Evolutionary conservation across 139 green algal genomes (phyloP).

Genomic region (Auxenochlorella pyrenoidosa): DNA sequence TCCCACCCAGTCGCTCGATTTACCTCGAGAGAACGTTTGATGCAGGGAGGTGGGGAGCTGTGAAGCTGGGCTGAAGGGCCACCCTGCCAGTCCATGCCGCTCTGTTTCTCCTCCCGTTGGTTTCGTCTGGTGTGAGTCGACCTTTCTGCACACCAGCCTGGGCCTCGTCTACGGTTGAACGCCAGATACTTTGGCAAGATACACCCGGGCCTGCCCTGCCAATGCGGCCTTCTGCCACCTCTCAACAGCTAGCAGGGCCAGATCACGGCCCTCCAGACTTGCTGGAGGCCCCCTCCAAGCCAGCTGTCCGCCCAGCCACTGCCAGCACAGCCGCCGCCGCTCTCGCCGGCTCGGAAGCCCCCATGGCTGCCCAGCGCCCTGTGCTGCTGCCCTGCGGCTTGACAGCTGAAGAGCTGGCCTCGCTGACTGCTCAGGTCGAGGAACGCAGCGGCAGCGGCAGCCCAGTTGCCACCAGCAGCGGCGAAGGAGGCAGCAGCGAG

Average conservation of each 20-base stretch:
- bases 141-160: too few relatives aligned
- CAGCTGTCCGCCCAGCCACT: not conserved
- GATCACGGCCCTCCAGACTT: not conserved
- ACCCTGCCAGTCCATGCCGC: too few relatives aligned
- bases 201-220: not conserved
- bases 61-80: too few relatives aligned
- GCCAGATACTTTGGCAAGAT: too few relatives aligned
- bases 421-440: not conserved
- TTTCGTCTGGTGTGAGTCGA: too few relatives aligned
- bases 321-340: not conserved
- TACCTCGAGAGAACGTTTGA: too few relatives aligned
- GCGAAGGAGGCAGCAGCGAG: not conserved
- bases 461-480: not conserved
- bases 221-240: not conserved
- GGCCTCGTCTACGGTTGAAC: too few relatives aligned
- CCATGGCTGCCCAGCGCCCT: not conserved
- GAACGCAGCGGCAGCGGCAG: not conserved
- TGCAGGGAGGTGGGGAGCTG: too few relatives aligned
- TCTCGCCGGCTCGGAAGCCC: not conserved
- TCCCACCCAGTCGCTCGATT: too few relatives aligned
- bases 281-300: not conserved
- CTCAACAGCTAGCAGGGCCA: not conserved
- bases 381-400: conserved; percentile 17
- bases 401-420: conserved; percentile 16
- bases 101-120: too few relatives aligned